Base-by-base conservation (phyloP, 495 filamentous ascomycete genomes). In the Podospora didyma region DNA sequence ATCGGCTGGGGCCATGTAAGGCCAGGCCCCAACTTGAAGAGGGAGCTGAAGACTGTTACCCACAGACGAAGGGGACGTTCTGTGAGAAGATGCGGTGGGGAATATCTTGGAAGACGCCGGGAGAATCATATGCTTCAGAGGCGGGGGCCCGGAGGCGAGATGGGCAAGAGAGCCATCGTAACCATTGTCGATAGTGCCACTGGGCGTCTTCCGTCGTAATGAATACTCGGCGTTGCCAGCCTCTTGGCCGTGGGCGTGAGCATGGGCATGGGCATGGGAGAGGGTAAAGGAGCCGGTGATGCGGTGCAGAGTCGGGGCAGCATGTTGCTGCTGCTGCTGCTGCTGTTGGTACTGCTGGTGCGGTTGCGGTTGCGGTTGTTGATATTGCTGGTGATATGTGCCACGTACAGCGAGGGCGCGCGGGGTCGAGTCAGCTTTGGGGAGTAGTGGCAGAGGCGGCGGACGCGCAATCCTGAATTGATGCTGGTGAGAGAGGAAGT, bases 171-270 rank as follows among this genome's bases (percentile, higher is more conserved):
- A 90, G 11, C 90, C 93, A 80, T 97, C 93, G 66, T 98, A 98
- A 14, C 91, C 93, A 54, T 89, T 92, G 51, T 91, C 89, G 53
- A 98, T 80, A 19, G 92, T 96, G 21, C 94, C 94, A 62, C 87
- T 95, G 10, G 94, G 94, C 9, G 94, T 97, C 68, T 98, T 98
- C 47, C 94, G 84, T 58, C 94, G 82, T 41, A 98, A 77, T 52
- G 90, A 87, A 71, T 97, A 85, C 71, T 97, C 92, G 31, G 60
- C 58, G 17, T 31, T 31, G 9, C 69, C 62, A 62, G 69, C 62
- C 2, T 77, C 76, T 21, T 68, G 62, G 26, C 76, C 76, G 11
- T 68, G 62, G 26, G 63, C 57, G 62, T 70, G 70, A 59, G 71
- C 2, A 5, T 47, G 45, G 3, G 19, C 45, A 16, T 68, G 62